Evolutionary conservation across 2,329 filamentous ascomycete species (phyloP), one percentile per base, ranked within the genome.

Genomic region (Fusarium torulosum): DNA sequence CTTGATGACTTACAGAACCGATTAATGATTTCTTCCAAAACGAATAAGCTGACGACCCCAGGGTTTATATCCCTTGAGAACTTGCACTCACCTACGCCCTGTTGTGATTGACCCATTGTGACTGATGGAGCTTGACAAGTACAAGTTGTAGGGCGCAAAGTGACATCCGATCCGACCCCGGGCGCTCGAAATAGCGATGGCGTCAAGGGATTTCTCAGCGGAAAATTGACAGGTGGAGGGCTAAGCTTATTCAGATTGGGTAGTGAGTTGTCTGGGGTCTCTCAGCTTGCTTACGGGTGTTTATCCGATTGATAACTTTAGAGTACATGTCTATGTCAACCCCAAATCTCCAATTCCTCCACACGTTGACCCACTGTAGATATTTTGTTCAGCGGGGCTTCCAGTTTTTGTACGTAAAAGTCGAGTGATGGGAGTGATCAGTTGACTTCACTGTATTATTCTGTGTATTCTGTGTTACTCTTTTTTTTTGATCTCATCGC

Each of bases 71-170:
- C 19, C 19, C 11, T 50, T 13, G 21, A 42, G 21, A 42, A 40
- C 4, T 41, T 37, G 47, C 15, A 41, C 27, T 27, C 11, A 21
- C 4, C 35, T 45, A 29, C 66, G 66, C 66, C 66, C 66, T 69
- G 66, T 66, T 27, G 51, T 62, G 66, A 69, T 50, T 50, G 59
- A 60, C 59, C 65, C 65, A 66, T 63, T 56, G 35, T 55, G 60
- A 69, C 45, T 50, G 51, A 69, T 64, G 47, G 37, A 55, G 35
- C 55, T 59, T 42, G 66, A 69, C 66, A 69, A 66, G 65, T 62
- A 69, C 66, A 68, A 66, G 66, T 62, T 60, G 55, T 54, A 69
- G 66, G 66, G 66, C 66, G 66, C 49, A 50, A 29, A 41, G 57
- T 54, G 65, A 45, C 56, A 68, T 59, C 40, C 33, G 60, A 65